A percentile compares a stretch with the other conserved stretches of the same genome.
Evolutionary conservation across 306 rosid genomes (phyloP).

Genomic region (Oemleria cerasiformis): DNA sequence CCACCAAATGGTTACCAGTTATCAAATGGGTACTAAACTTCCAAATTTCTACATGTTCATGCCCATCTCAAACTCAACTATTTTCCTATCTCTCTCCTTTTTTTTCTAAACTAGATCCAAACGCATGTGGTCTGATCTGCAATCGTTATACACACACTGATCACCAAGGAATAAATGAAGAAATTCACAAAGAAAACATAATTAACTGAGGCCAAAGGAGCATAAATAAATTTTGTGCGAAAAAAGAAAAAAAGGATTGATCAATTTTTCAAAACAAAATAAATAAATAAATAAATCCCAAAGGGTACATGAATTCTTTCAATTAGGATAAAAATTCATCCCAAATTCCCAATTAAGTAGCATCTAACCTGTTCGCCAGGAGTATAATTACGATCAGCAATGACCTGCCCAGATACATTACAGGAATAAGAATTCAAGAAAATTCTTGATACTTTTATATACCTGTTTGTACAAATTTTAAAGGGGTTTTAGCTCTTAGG

Average conservation of each 20-base stretch:
- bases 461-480: background rate
- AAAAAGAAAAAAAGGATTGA: background rate
- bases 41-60: background rate
- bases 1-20: too few species aligned
- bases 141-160: slow-evolving; percentile 1
- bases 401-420: slow-evolving; percentile 45
- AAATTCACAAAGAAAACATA: background rate
- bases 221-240: background rate
- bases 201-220: too few species aligned
- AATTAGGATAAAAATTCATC: background rate
- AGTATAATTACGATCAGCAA: slow-evolving; percentile 61
- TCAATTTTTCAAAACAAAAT: background rate
- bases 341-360: slow-evolving; percentile 8
- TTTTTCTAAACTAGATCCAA: background rate
- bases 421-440: slow-evolving; percentile 14
- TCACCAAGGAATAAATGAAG: background rate
- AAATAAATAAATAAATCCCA: background rate
- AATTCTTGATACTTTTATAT: background rate
- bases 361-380: slow-evolving; percentile 69
- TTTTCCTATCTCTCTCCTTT: background rate
- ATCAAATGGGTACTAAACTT: background rate
- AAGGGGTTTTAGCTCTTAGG: too few species aligned
- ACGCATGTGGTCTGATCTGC: background rate
- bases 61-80: background rate
- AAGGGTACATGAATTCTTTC: background rate